Evolutionary conservation across 1,284 basidiomycete species (phyloP), one percentile per base, ranked within the genome.

Genomic region (Cryptococcus sp.): DNA sequence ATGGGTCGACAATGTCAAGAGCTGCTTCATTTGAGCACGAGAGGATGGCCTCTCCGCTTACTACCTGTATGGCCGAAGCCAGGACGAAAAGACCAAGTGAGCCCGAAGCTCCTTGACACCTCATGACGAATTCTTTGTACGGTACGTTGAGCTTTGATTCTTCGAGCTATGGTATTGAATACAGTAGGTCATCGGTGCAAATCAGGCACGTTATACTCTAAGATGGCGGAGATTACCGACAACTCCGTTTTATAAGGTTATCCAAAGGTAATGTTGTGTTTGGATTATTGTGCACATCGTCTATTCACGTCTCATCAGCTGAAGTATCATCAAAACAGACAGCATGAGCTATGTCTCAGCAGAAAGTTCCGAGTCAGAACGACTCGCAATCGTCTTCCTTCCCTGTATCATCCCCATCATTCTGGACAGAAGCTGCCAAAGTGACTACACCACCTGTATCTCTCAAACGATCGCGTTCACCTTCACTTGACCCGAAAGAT

Each of bases 361-460:
- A 23, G 23, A 23, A 23, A 23, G 23, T 23, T 23, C 23, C 23
- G 23, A 23, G 23, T 23, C 23, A 23, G 23, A 23, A 23, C 23
- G 23, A 23, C 23, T 23, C 23, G 23, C 23, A 23, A 23, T 52
- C 61, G 6, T 66, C 64, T 0, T 68, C 66, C 5, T 68, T 64
- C 55, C 70, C 70, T 2, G 50, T 66, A 4, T 72, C 70, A 1
- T 66, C 64, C 3, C 70, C 67, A 4, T 57, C 65, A 14, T 72
- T 68, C 54, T 72, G 70, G 70, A 58, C 58, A 32, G 66, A 68
- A 56, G 70, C 64, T 3, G 62, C 59, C 3, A 46, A 46, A 4
- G 50, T 59, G 2, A 38, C 46, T n/a, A 10, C 44, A 23, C 45
- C 57, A 13, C 23, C 44, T n/a, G 34, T 43, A 7, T n/a, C 46